These are phyloP conservation scores for Intubia oerlemansii DNA, from an alignment of 2,329 filamentous ascomycete species.

Conservation along the genomic window DNA sequence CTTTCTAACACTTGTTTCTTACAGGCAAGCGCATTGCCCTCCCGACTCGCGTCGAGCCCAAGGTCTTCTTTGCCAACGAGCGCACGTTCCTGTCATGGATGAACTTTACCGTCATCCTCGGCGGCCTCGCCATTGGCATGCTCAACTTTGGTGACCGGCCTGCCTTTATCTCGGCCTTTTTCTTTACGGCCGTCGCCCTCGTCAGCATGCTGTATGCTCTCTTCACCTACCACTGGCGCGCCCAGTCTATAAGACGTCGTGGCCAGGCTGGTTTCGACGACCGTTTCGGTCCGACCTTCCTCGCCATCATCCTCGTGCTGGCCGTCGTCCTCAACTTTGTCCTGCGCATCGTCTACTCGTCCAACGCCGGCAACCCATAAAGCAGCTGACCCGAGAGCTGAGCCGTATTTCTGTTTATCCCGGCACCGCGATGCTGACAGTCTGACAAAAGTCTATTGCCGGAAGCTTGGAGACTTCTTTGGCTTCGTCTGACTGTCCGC, in stretches of 20 bases:
- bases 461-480: too few relatives aligned
- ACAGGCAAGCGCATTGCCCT: slow-evolving; percentile 95
- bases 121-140: slow-evolving; percentile 86
- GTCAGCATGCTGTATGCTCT: slow-evolving; percentile 89
- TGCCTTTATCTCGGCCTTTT: slow-evolving; percentile 78
- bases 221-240: slow-evolving; percentile 91
- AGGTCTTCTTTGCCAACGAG: slow-evolving; percentile 99
- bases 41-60: slow-evolving; percentile 92
- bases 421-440: too few relatives aligned
- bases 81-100: slow-evolving; percentile 98
- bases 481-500: too few relatives aligned
- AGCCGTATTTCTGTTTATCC: too few relatives aligned
- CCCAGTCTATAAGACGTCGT: slow-evolving; percentile 72
- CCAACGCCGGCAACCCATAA: slow-evolving; percentile 4
- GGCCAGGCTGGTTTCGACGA: slow-evolving; percentile 96
- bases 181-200: slow-evolving; percentile 91
- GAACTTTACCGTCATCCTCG: slow-evolving; percentile 97
- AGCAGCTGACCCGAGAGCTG: not conserved
- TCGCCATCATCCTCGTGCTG: slow-evolving; percentile 67
- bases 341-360: slow-evolving; percentile 39
- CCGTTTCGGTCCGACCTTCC: slow-evolving; percentile 74
- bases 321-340: slow-evolving; percentile 96
- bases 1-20: not conserved
- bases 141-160: slow-evolving; percentile 94
- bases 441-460: too few relatives aligned